These are phyloP conservation scores for Henckelia pumila DNA, from an alignment of 257 asterid species.

Conservation along the genomic window DNA sequence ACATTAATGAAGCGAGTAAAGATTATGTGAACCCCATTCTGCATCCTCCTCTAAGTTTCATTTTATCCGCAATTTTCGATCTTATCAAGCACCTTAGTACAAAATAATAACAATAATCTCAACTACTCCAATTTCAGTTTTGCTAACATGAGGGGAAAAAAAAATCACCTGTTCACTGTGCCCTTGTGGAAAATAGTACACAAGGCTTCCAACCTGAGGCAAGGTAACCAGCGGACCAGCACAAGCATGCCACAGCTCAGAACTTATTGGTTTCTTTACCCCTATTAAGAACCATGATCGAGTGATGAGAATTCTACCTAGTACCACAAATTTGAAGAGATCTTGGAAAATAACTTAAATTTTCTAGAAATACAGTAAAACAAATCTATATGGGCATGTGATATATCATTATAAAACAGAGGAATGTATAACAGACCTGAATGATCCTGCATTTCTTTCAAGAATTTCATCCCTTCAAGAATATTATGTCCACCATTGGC, in stretches of 20 bases:
- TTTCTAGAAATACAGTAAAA: constrained; percentile 1
- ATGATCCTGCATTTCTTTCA: constrained; percentile 85
- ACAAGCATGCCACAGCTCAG: constrained; percentile 92
- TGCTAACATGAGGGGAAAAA: neutral
- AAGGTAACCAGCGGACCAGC: constrained; percentile 82
- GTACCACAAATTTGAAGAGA: neutral
- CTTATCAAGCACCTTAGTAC: neutral
- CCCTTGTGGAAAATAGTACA: constrained; percentile 83
- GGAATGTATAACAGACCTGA: constrained; percentile 42
- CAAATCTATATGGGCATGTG: neutral
- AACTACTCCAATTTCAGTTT: neutral
- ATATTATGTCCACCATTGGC: constrained; percentile 51
- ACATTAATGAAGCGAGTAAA: neutral
- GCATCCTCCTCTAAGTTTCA: neutral
- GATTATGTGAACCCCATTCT: neutral
- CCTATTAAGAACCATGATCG: constrained; percentile 36
- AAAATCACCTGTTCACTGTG: constrained; percentile 79
- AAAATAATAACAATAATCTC: neutral
- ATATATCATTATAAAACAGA: constrained; percentile 9
- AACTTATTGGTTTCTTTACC: constrained; percentile 52
- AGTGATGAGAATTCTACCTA: constrained; percentile 1
- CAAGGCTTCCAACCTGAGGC: constrained; percentile 92
- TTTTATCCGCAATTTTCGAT: neutral
- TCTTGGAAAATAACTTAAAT: neutral
- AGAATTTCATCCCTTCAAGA: constrained; percentile 71